Evolutionary conservation across 129 eudicot species (phyloP).

Genomic region (Centaurea solstitialis): DNA sequence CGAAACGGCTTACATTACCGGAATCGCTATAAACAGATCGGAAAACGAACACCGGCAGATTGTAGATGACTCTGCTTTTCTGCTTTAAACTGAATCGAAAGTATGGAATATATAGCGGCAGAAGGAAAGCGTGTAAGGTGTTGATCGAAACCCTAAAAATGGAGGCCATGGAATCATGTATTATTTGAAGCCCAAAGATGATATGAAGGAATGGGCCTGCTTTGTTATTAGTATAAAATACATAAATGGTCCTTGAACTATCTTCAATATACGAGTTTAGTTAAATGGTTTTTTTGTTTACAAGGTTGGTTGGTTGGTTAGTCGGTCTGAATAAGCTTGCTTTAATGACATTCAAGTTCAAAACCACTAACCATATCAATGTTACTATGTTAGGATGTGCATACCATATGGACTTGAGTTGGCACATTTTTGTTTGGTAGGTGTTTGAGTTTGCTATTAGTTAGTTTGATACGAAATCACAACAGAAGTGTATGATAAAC

Average conservation of each 20-base stretch:
- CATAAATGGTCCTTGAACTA: background rate
- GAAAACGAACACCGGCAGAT: background rate
- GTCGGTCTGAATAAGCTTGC: background rate
- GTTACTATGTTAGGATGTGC: background rate
- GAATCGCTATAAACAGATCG: background rate
- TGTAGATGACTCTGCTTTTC: background rate
- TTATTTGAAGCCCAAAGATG: background rate
- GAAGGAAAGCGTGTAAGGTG: background rate
- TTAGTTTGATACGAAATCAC: background rate
- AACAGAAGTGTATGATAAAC: too few species aligned
- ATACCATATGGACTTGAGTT: background rate
- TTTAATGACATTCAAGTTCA: background rate
- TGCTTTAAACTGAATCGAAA: background rate
- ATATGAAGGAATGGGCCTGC: constrained; percentile 12
- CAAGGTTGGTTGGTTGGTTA: background rate
- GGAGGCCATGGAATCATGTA: background rate
- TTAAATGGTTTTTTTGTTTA: background rate
- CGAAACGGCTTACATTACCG: background rate
- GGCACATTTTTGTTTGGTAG: background rate
- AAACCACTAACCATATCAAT: background rate
- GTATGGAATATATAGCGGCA: background rate
- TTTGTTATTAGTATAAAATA: background rate
- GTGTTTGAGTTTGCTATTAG: background rate
- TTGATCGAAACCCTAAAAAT: constrained; percentile 26
- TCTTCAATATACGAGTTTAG: background rate